A percentile compares a stretch with the other conserved stretches of the same genome.
These are phyloP conservation scores for Apiospora rasikravindrae DNA, from an alignment of 2,329 filamentous ascomycete species.

Conservation along the genomic window DNA sequence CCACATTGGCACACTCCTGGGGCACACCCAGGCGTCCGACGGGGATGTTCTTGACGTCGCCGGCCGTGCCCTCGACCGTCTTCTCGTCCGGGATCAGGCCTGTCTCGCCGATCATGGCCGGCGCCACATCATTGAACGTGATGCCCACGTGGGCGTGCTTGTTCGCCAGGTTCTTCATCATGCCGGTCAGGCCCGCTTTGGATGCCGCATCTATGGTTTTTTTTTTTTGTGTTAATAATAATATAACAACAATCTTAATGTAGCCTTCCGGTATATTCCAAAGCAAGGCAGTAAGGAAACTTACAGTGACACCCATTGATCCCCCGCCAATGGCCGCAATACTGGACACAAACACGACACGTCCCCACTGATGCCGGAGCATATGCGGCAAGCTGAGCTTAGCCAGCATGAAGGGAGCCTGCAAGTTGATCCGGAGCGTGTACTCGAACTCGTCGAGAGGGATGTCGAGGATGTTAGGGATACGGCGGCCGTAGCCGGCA, in stretches of 20 bases:
- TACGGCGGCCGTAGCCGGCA: conserved; percentile 69
- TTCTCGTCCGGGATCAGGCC: conserved; percentile 66
- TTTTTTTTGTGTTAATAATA: no score
- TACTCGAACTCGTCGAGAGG: conserved; percentile 68
- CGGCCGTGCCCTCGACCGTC: conserved; percentile 55
- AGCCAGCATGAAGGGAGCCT: conserved; percentile 65
- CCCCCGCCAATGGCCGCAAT: conserved; percentile 68
- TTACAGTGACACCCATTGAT: conserved; percentile 63
- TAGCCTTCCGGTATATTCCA: neutral
- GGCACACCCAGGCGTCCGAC: conserved; percentile 62
- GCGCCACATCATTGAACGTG: conserved; percentile 71
- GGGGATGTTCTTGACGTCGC: conserved; percentile 64
- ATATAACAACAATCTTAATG: no score
- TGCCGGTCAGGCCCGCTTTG: conserved; percentile 65
- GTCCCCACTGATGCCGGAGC: conserved; percentile 64
- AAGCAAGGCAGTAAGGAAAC: neutral
- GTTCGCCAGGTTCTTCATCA: conserved; percentile 68
- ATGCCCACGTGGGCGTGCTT: conserved; percentile 65
- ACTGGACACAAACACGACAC: conserved; percentile 68
- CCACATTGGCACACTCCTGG: conserved; percentile 64
- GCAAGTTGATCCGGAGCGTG: conserved; percentile 65
- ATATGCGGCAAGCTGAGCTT: conserved; percentile 67
- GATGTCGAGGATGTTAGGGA: conserved; percentile 61
- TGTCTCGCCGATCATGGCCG: conserved; percentile 70
- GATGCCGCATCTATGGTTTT: conserved; percentile 52